Evolutionary conservation across 441 rosid genomes (phyloP).

Genomic region (Bruguiera hainesii): DNA sequence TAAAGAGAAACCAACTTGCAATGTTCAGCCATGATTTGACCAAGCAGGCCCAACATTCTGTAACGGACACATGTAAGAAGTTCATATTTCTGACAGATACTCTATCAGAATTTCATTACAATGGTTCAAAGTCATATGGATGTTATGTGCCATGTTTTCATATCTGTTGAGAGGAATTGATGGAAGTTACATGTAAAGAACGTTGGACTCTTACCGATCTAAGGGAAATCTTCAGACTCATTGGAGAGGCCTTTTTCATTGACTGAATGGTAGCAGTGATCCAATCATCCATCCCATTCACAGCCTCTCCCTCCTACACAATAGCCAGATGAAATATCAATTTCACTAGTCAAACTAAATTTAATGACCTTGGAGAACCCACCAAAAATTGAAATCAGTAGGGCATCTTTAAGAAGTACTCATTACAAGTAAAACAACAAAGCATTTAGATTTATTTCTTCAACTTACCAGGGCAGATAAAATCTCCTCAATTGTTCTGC

Average conservation of each 20-base stretch:
- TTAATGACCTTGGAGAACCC: conserved; percentile 10
- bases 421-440: background rate
- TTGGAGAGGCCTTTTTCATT: conserved; percentile 81
- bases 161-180: background rate
- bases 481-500: conserved; percentile 76
- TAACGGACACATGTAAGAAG: too few species aligned
- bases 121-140: too few species aligned
- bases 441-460: background rate
- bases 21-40: too few species aligned
- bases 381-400: conserved; percentile 4
- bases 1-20: too few species aligned
- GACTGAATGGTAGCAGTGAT: conserved; percentile 44
- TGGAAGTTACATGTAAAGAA: conserved; percentile 1
- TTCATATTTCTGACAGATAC: too few species aligned
- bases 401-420: background rate
- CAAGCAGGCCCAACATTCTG: too few species aligned
- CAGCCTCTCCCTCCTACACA: conserved; percentile 62
- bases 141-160: too few species aligned
- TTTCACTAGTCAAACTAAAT: background rate
- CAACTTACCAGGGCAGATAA: conserved; percentile 73
- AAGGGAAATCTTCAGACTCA: conserved; percentile 87
- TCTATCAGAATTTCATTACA: too few species aligned
- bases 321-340: conserved; percentile 18
- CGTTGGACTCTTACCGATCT: conserved; percentile 54
- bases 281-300: conserved; percentile 51